Conservation (phyloP, 352 stramenopile species). For the Pelagophyceae sp. region DNA sequence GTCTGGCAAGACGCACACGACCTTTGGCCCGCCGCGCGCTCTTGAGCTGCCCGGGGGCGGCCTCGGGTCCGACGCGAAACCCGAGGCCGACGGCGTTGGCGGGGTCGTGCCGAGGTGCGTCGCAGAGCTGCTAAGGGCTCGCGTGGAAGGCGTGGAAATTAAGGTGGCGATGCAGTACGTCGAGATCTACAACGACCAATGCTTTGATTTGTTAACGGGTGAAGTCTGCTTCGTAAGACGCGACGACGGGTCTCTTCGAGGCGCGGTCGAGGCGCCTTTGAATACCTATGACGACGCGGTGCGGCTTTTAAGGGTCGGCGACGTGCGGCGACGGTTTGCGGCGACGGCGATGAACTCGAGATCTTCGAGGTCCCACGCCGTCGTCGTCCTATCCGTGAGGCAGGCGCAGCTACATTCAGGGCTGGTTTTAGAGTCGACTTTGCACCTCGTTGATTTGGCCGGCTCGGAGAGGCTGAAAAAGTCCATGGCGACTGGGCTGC, state of each 20-base stretch:
- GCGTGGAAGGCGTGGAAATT: neutral
- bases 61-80: neutral
- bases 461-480: constrained; percentile 25
- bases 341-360: constrained; percentile 26
- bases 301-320: neutral
- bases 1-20: constrained; percentile 24
- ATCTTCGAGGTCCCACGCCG: constrained; percentile 13
- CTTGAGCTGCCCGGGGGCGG: neutral
- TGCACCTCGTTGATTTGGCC: constrained; percentile 27
- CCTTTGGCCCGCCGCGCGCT: constrained; percentile 21
- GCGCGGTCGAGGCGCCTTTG: neutral
- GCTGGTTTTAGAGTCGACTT: constrained; percentile 6
- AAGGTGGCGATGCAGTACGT: constrained; percentile 22
- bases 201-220: constrained; percentile 18
- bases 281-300: neutral
- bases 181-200: constrained; percentile 28
- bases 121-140: neutral
- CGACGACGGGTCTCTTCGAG: neutral
- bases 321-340: constrained; percentile 13
- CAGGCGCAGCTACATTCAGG: neutral
- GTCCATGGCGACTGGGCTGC: neutral
- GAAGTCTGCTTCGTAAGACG: constrained; percentile 6
- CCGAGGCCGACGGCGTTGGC: neutral
- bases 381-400: constrained; percentile 25
- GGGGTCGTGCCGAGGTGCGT: neutral